Conservation (phyloP, 2,329 filamentous ascomycete genomes). For the Paracoccidioides brasiliensis region DNA sequence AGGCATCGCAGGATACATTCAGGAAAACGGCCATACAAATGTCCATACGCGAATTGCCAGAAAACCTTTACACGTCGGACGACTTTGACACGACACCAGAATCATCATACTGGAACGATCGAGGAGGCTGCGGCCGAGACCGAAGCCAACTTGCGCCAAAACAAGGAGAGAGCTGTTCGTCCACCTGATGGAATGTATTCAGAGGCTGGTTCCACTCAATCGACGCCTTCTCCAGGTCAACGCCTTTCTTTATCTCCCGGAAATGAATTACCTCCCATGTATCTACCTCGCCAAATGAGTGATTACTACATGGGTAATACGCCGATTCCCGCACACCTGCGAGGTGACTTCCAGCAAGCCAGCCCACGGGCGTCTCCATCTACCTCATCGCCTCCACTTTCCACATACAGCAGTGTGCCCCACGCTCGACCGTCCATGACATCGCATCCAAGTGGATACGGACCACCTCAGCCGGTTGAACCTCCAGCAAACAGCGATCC, state of each 20-base stretch:
- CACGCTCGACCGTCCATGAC: conserved; percentile 50
- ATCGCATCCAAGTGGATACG: conserved; percentile 72
- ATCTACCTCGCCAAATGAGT: conserved; percentile 52
- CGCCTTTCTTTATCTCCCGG: conserved; percentile 69
- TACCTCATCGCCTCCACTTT: conserved; percentile 51
- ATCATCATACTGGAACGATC: conserved; percentile 87
- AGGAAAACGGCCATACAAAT: conserved; percentile 92
- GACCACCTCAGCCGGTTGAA: conserved; percentile 74
- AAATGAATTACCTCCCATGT: conserved; percentile 57
- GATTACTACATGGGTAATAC: conserved; percentile 73
- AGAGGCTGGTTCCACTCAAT: conserved; percentile 32
- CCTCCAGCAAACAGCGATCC: conserved; percentile 66
- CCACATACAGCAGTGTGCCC: conserved; percentile 41
- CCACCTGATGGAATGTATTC: conserved; percentile 32
- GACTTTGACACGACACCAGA: conserved; percentile 88
- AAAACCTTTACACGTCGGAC: conserved; percentile 97
- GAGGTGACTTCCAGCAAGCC: conserved; percentile 56
- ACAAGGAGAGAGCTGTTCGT: conserved; percentile 25
- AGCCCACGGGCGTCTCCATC: conserved; percentile 54
- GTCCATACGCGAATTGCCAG: conserved; percentile 91
- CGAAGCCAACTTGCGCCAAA: conserved; percentile 62
- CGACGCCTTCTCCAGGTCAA: conserved; percentile 74
- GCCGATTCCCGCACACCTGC: conserved; percentile 69
- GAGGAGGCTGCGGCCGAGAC: conserved; percentile 86
- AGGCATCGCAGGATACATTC: conserved; percentile 90